phyloP scores from a whole-genome alignment of 2,329 filamentous ascomycete species.

The Stagonosporopsis vannaccii region DNA sequence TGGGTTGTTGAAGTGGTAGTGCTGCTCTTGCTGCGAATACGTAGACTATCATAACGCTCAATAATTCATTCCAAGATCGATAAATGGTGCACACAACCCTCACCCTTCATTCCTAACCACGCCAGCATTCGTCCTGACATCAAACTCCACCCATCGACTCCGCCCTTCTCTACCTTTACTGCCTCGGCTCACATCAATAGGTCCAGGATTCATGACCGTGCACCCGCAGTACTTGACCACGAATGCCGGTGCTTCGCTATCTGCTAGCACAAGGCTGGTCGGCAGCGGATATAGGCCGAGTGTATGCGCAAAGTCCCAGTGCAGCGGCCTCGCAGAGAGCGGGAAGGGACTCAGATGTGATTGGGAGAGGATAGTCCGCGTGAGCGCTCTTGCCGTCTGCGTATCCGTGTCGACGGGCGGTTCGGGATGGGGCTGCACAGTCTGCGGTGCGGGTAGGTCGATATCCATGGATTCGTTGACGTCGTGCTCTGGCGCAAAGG shows the following conservation, averaged over 20 bases:
- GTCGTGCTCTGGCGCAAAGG: constrained; percentile 48
- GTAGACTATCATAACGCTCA: not conserved
- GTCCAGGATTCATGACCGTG: constrained; percentile 91
- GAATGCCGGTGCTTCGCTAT: constrained; percentile 82
- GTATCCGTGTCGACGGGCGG: constrained; percentile 37
- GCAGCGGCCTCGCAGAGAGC: constrained; percentile 76
- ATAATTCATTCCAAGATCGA: not conserved
- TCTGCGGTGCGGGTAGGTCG: constrained; percentile 40
- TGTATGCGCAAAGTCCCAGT: constrained; percentile 84
- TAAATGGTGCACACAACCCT: not conserved
- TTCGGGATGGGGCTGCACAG: constrained; percentile 24
- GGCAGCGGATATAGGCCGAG: constrained; percentile 89
- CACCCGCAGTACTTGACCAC: constrained; percentile 93
- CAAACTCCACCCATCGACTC: constrained; percentile 88
- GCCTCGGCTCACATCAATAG: constrained; percentile 66
- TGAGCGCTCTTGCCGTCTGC: constrained; percentile 73
- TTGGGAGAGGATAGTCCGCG: constrained; percentile 92
- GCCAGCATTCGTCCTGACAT: constrained; percentile 38
- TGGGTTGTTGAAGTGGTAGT: no score
- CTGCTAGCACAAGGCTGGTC: constrained; percentile 81
- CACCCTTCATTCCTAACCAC: constrained; percentile 38
- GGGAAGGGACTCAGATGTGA: constrained; percentile 88
- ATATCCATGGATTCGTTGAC: constrained; percentile 56
- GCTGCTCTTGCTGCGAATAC: not conserved
- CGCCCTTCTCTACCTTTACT: constrained; percentile 69